Base-by-base conservation (phyloP, 2,329 filamentous ascomycete species). In the Laburnicola sp. region DNA sequence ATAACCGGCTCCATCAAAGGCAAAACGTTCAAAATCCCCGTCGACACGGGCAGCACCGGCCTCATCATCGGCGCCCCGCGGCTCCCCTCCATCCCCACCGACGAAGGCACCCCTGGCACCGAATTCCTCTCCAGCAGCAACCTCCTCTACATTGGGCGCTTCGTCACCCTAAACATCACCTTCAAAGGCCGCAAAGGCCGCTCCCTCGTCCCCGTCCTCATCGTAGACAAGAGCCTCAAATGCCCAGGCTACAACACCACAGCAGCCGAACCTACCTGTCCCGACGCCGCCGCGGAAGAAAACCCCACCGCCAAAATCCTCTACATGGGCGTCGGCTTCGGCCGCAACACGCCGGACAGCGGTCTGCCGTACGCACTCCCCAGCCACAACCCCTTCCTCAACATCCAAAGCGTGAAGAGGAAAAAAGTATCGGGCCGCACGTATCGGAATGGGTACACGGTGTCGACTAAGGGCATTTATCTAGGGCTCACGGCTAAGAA, bases 311-410 rank as follows among this genome's bases (percentile, higher is more conserved):
- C 23, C 16, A 45, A 37, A 10, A 39, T 58, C 9, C 26, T 46
- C 1, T 45, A 47, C 32, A 48, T 59, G 45, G 56, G 56, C n/a
- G 43, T 59, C 21, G 53, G 56, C 7, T 58, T 56, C 26, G 53
- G 53, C 2, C 44, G 45, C 23, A 54, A 48, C 32, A 38, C n/a
- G 1, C 5, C 11, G 7, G 45, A 32, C 6, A 53, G 39, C 10
- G 48, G 43, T 6, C 36, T 42, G 2, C 31, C 48, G 3, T 41
- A 38, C 16, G 45, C 43, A 2, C 51, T 44, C 10, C 47, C 56
- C 9, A 40, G 31, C 6, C 46, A 56, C 45, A 60, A 64, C 35
- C 57, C 61, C 11, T 60, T 59, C 41, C 38, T 64, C 11, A 62
- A 63, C 40, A 52, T 64, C 45, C 40, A 48, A 25, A 7, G 6